phyloP scores from a whole-genome alignment of 805 yeast genomes.

The Diddensiella transvaalensis region DNA sequence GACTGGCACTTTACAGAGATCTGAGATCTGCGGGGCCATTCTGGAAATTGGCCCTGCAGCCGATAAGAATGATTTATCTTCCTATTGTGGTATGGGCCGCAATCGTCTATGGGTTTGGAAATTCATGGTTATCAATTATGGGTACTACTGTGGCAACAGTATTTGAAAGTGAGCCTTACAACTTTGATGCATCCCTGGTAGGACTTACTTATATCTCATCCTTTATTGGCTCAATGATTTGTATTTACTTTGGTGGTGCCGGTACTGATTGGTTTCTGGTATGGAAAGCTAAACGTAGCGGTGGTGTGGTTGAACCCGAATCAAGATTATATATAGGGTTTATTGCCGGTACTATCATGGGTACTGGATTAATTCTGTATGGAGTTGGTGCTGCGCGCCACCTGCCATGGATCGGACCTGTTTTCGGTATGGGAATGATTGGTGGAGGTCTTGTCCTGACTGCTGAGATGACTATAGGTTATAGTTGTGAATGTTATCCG shows the following conservation, averaged over 20 bases:
- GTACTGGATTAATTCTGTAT: constrained; percentile 19
- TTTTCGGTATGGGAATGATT: constrained; percentile 19
- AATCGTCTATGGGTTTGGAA: constrained; percentile 9
- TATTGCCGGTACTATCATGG: constrained; percentile 9
- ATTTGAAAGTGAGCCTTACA: constrained; percentile 14
- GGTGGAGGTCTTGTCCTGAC: constrained; percentile 14
- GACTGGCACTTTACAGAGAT: too few relatives aligned
- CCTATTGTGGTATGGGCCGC: constrained; percentile 18
- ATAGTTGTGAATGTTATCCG: constrained; percentile 9
- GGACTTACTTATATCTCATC: constrained; percentile 16
- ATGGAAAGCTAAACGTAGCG: constrained; percentile 18
- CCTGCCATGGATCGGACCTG: constrained; percentile 18
- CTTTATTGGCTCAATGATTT: constrained; percentile 6
- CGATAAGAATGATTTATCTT: neutral
- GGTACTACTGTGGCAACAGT: constrained; percentile 12
- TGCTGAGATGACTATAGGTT: constrained; percentile 8
- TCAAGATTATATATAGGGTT: constrained; percentile 17
- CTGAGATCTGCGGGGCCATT: too few relatives aligned
- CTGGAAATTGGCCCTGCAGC: neutral
- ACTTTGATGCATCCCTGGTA: constrained; percentile 7
- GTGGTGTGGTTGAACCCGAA: constrained; percentile 21
- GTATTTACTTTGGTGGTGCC: constrained; percentile 7
- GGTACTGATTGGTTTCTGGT: constrained; percentile 11
- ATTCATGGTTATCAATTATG: constrained; percentile 13
- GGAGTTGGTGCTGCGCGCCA: constrained; percentile 19